phyloP scores from a whole-genome alignment of 176 grass and related monocot genomes.

The Puccinellia tenuiflora region DNA sequence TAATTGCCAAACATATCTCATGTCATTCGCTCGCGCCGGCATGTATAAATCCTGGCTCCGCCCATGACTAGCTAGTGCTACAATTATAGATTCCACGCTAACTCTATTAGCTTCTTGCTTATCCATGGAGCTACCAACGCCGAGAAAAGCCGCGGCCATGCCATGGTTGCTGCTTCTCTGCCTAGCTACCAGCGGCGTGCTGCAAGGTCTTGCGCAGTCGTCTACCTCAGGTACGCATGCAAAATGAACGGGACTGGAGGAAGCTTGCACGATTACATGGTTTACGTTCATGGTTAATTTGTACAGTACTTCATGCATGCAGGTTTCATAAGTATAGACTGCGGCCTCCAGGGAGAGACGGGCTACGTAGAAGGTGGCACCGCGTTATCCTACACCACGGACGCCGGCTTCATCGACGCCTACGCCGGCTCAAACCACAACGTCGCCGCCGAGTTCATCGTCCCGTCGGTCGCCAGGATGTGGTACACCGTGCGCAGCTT shows the following conservation, averaged over 20 bases:
- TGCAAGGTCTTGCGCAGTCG: constrained; percentile 17
- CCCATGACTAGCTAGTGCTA: too few relatives aligned
- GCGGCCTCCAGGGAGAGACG: constrained; percentile 3
- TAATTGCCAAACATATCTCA: too few relatives aligned
- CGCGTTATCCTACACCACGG: constrained; percentile 9
- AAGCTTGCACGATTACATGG: background rate
- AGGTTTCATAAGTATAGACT: constrained; percentile 66
- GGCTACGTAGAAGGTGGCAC: constrained; percentile 16
- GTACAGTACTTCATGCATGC: background rate
- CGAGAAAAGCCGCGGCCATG: too few relatives aligned
- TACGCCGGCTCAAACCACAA: constrained; percentile 31
- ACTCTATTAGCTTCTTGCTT: too few relatives aligned
- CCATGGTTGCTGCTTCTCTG: constrained; percentile 19
- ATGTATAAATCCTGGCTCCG: too few relatives aligned
- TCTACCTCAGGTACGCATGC: background rate
- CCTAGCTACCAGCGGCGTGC: background rate
- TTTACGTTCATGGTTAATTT: too few relatives aligned
- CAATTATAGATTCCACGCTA: too few relatives aligned
- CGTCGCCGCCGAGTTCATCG: constrained; percentile 13
- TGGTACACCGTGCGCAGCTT: constrained; percentile 45
- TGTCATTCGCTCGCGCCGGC: too few relatives aligned
- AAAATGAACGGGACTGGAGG: too few relatives aligned
- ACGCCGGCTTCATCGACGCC: constrained; percentile 35
- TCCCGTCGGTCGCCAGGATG: background rate
- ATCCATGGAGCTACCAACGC: too few relatives aligned